Evolutionary conservation across 306 rosid species (phyloP).

Genomic region (Parietaria judaica): DNA sequence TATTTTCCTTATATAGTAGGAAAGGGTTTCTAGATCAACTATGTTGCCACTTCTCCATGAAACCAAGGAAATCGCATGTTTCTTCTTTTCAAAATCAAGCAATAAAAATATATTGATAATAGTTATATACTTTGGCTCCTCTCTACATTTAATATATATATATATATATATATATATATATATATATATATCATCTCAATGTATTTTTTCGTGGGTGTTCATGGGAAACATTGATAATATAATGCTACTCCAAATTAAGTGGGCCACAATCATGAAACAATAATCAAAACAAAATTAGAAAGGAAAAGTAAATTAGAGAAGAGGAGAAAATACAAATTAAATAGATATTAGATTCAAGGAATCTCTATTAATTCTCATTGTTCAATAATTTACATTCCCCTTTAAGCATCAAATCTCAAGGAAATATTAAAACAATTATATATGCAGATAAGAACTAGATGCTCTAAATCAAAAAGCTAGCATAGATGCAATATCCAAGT

Average conservation of each 20-base stretch:
- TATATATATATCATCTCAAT: too few species aligned
- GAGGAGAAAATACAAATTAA: background rate
- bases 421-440: constrained; percentile 22
- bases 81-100: too few species aligned
- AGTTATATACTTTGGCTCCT: too few species aligned
- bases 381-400: constrained; percentile 27
- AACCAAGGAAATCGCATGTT: constrained; percentile 33
- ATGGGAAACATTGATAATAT: constrained; percentile 31
- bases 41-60: constrained; percentile 27
- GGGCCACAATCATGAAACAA: constrained; percentile 18
- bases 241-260: constrained; percentile 15
- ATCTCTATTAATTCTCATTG: constrained; percentile 14
- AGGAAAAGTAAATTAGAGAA: constrained; percentile 6
- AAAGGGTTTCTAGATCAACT: constrained; percentile 18
- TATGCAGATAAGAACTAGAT: constrained; percentile 43
- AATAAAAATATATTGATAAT: too few species aligned
- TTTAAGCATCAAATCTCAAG: constrained; percentile 36
- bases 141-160: too few species aligned
- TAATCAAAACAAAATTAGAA: background rate
- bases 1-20: background rate
- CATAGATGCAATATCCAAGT: constrained; percentile 24
- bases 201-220: constrained; percentile 12
- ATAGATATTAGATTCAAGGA: constrained; percentile 30
- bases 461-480: constrained; percentile 30
- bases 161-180: too few species aligned